Percentiles rank a stretch among this genome's conserved stretches.
phyloP scores from a whole-genome alignment of 306 rosid genomes.

The barrel medic (Medicago truncatula) region MtrunA17r5.0-ANR NC_053045.1:37545001-37545500 shows the following conservation, averaged over 20 bases:
- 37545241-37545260: conserved; percentile 7
- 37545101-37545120: too few species aligned
- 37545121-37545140: too few species aligned
- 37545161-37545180: neutral
- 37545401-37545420: conserved; percentile 45
- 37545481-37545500: conserved; percentile 52
- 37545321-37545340: conserved; percentile 29
- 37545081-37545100: too few species aligned
- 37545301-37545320: neutral
- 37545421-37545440: conserved; percentile 10
- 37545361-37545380: conserved; percentile 37
- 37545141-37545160: neutral
- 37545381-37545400: conserved; percentile 38
- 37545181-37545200: neutral
- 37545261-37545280: conserved; percentile 6
- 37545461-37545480: conserved; percentile 41
- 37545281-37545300: neutral
- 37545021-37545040: too few species aligned
- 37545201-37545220: neutral
- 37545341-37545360: conserved; percentile 25
- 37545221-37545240: neutral
- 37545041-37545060: too few species aligned
- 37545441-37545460: conserved; percentile 45
- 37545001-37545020: too few species aligned
- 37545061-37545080: too few species aligned